Base-by-base conservation (phyloP, 208 protist genomes). In the Porcisia hertigi region DNA sequence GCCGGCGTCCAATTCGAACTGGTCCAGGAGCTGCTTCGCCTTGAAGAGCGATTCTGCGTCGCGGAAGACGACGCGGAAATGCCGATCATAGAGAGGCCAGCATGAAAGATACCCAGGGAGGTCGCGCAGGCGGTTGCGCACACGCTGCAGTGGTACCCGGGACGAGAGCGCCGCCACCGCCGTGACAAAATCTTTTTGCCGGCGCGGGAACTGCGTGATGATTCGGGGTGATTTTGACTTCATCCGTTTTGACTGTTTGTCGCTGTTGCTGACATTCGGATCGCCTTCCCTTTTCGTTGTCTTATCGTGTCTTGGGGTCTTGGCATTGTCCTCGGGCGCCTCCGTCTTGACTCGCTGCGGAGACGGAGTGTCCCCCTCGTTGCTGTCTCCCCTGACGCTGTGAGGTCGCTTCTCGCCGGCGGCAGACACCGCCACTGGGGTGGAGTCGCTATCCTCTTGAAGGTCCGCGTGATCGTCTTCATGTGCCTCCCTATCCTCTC, bases 1-100 rank as follows among this genome's bases (percentile, higher is more conserved):
- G 39, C 85, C 81, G 1, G 82, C 65, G 11, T 88, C 89, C 30
- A 94, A 73, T 52, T 88, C 87, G 69, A 96, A 95, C 82, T 96
- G 87, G 73, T 94, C 90, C 6, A 96, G 85, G 52, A 96, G 84
- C 71, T 92, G 76, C 81, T 96, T 96, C 58, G 92, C 92, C 58
- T 87, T 85, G 75, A 94, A 96, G 36, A 96, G 87, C 20, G 84
- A 57, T 47, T 72, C 80, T n/a, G 73, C 80, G 64, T 88, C 81
- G 34, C 83, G 82, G 80, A 96, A 95, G n/a, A 96, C 86, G 1
- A 94, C 81, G 36, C 90, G 88, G 73, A 91, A 85, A 60, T 84
- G 85, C 39, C 84, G 82, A 57, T 78, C 71, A 72, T 90, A 81
- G 49, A 95, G 70, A 41, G 69, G 55, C 88, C 88, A 95, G 60